A percentile compares a stretch with the other conserved stretches of the same genome.
Evolutionary conservation across 1,139 yeast genomes (phyloP).

Genomic region (Hemisphaericaspora xylofermentans): DNA sequence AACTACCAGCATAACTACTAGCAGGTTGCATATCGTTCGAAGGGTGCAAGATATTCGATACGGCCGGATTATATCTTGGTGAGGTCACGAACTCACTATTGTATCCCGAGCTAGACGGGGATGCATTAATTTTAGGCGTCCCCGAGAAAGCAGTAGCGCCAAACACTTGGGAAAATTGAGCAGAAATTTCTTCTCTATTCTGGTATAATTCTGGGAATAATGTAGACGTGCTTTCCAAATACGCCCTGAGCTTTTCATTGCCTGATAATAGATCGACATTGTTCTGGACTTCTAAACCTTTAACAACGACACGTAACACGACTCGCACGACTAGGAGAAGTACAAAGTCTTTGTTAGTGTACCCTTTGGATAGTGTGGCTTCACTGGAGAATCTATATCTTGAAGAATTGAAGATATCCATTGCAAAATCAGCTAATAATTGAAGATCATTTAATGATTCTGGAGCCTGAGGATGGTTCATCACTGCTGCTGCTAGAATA

Average conservation of each 20-base stretch:
- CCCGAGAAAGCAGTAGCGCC: slow-evolving; percentile 18
- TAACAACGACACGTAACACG: slow-evolving; percentile 23
- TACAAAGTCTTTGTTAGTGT: slow-evolving; percentile 15
- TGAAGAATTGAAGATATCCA: slow-evolving; percentile 20
- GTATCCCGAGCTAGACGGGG: slow-evolving; percentile 1
- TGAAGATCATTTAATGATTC: slow-evolving; percentile 31
- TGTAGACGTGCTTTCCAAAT: slow-evolving; percentile 22
- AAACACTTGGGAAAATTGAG: slow-evolving; percentile 13
- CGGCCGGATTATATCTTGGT: slow-evolving; percentile 25
- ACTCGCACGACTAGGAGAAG: slow-evolving; percentile 22
- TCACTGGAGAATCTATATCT: slow-evolving; percentile 1
- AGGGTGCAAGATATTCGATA: slow-evolving; percentile 26
- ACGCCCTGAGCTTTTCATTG: slow-evolving; percentile 18
- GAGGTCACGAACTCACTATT: slow-evolving; percentile 12
- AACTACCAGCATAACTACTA: background rate
- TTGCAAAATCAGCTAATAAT: slow-evolving; percentile 29
- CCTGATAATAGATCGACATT: slow-evolving; percentile 10
- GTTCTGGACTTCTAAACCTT: slow-evolving; percentile 16
- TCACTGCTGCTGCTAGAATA: slow-evolving; percentile 29
- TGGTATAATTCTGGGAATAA: slow-evolving; percentile 28
- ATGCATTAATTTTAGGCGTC: background rate
- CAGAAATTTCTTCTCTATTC: slow-evolving; percentile 9
- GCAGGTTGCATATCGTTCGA: slow-evolving; percentile 1
- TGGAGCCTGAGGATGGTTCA: slow-evolving; percentile 30
- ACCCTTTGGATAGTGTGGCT: background rate